Evolutionary conservation across 1,139 yeast genomes (phyloP).

Genomic region (Hansenula anomala): DNA sequence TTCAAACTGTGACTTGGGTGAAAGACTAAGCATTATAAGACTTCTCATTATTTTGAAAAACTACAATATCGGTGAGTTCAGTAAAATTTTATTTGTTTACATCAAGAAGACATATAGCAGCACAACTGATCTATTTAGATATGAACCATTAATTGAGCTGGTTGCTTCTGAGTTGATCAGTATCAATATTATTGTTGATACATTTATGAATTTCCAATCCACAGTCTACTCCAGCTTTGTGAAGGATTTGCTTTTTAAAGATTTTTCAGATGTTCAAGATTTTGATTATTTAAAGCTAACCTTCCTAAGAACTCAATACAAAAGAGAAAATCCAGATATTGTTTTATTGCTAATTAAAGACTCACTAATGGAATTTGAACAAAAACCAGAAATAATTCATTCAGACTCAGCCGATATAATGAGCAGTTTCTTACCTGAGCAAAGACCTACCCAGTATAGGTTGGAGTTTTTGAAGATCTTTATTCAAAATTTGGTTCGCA

Average conservation of each 20-base stretch:
- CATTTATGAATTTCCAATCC: slow-evolving; percentile 22
- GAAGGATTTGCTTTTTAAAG: slow-evolving; percentile 26
- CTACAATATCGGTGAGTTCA: slow-evolving; percentile 26
- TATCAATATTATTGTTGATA: slow-evolving; percentile 28
- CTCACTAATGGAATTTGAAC: slow-evolving; percentile 11
- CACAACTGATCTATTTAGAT: slow-evolving; percentile 21
- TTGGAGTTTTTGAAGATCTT: slow-evolving; percentile 13
- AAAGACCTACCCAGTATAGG: slow-evolving; percentile 6
- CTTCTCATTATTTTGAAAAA: slow-evolving; percentile 23
- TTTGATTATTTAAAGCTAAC: slow-evolving; percentile 13
- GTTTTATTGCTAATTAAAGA: slow-evolving; percentile 11
- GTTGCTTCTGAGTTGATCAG: slow-evolving; percentile 32
- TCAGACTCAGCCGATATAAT: slow-evolving; percentile 21
- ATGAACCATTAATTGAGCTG: slow-evolving; percentile 25
- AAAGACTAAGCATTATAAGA: slow-evolving; percentile 7
- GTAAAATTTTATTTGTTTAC: slow-evolving; percentile 20
- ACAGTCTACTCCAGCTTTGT: slow-evolving; percentile 16
- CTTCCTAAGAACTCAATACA: slow-evolving; percentile 15
- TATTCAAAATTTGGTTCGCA: slow-evolving; percentile 11
- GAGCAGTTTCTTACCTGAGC: slow-evolving; percentile 15
- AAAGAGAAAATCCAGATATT: slow-evolving; percentile 5
- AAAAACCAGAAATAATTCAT: slow-evolving; percentile 15
- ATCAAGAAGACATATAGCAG: slow-evolving; percentile 21
- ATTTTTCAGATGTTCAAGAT: slow-evolving; percentile 18
- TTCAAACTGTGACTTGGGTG: slow-evolving; percentile 1